Evolutionary conservation across 495 filamentous ascomycete species (phyloP).

Genomic region (Neurospora sp.): DNA sequence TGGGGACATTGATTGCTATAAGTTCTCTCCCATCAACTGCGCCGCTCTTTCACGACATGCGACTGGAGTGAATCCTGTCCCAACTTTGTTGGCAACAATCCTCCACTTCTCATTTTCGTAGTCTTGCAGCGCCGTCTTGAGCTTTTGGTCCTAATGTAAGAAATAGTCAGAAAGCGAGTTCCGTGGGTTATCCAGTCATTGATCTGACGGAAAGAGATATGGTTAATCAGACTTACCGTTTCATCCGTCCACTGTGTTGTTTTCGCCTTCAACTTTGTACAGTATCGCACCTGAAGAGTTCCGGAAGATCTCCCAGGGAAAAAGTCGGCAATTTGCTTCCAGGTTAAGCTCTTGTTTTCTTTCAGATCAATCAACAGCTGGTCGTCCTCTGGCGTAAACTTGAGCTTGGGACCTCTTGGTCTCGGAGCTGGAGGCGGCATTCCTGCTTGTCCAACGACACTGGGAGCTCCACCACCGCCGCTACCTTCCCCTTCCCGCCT

Average conservation of each 20-base stretch:
- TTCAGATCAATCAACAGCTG: conserved; percentile 75
- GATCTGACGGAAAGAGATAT: background rate
- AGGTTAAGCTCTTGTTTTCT: conserved; percentile 83
- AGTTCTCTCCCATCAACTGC: conserved; percentile 40
- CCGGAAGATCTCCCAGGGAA: conserved; percentile 82
- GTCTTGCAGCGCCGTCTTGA: conserved; percentile 69
- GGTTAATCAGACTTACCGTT: conserved; percentile 49
- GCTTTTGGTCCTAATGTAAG: conserved; percentile 54
- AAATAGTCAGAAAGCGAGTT: background rate
- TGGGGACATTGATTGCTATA: conserved; percentile 48
- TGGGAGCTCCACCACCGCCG: conserved; percentile 45
- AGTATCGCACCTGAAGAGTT: conserved; percentile 86
- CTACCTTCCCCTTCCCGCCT: conserved; percentile 39
- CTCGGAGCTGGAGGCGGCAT: conserved; percentile 70
- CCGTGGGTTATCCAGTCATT: background rate
- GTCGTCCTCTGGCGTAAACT: conserved; percentile 86
- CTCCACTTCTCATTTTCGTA: conserved; percentile 89
- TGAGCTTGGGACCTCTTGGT: conserved; percentile 74
- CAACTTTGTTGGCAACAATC: conserved; percentile 76
- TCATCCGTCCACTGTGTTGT: conserved; percentile 87
- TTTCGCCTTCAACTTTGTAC: conserved; percentile 86
- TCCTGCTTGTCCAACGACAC: conserved; percentile 67
- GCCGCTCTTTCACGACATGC: conserved; percentile 74
- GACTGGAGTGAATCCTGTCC: conserved; percentile 69
- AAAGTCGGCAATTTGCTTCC: conserved; percentile 93